Evolutionary conservation across 257 asterid genomes (phyloP).

Genomic region (Jasminum sambac): DNA sequence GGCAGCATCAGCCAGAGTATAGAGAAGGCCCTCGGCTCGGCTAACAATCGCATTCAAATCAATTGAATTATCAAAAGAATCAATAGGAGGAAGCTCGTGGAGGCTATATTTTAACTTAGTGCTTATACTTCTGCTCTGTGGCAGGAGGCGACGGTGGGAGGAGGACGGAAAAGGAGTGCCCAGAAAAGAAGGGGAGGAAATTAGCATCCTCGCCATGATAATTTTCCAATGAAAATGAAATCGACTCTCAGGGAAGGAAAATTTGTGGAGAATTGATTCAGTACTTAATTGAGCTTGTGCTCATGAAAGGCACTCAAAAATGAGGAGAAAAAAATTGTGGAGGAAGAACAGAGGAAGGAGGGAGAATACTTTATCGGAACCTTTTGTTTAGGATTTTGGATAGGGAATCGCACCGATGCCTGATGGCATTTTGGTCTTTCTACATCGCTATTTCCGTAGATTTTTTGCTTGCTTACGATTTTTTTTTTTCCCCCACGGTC

Average conservation of each 20-base stretch:
- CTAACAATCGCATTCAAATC: constrained; percentile 51
- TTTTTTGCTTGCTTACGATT: too few species aligned
- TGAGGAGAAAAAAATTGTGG: background rate
- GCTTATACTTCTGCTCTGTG: constrained; percentile 44
- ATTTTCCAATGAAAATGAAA: constrained; percentile 6
- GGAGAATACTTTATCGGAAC: background rate
- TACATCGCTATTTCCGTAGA: background rate
- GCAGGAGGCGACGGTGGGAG: constrained; percentile 45
- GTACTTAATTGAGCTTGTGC: background rate
- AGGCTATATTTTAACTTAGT: constrained; percentile 70
- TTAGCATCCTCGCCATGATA: constrained; percentile 88
- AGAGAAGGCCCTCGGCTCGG: constrained; percentile 76
- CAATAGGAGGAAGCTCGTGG: constrained; percentile 61
- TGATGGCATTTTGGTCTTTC: background rate
- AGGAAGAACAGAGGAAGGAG: background rate
- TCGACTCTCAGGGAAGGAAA: background rate
- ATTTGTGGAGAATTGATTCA: background rate
- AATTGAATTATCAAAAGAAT: constrained; percentile 32
- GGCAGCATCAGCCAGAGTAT: constrained; percentile 93
- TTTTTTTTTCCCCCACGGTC: too few species aligned
- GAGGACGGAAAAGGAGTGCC: constrained; percentile 64
- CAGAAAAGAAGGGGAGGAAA: constrained; percentile 68
- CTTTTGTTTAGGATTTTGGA: background rate
- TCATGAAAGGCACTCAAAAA: background rate
- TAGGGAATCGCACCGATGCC: too few species aligned